Percentiles rank a stretch among this genome's conserved stretches.
These are phyloP conservation scores for Scedosporium apiospermum DNA, from an alignment of 2,329 filamentous ascomycete species.

Conservation along the genomic window DNA sequence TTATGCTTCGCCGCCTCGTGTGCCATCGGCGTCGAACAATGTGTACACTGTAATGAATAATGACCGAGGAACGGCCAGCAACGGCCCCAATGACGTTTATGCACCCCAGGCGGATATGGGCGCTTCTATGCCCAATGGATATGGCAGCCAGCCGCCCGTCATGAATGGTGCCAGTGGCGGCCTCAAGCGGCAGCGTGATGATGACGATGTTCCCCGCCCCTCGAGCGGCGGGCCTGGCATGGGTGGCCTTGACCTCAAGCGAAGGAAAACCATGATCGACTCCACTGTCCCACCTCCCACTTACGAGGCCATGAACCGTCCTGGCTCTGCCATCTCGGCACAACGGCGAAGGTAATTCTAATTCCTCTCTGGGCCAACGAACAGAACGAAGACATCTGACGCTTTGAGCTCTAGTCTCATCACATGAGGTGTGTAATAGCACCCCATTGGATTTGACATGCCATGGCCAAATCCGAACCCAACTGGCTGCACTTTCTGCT, in stretches of 20 bases:
- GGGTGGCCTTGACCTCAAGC: slow-evolving; percentile 54
- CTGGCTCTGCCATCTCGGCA: slow-evolving; percentile 33
- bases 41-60: slow-evolving; percentile 86
- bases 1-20: slow-evolving; percentile 72
- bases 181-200: slow-evolving; percentile 45
- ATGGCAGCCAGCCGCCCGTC: slow-evolving; percentile 51
- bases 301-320: slow-evolving; percentile 40
- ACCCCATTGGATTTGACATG: not conserved
- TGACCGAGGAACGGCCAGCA: slow-evolving; percentile 53
- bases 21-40: slow-evolving; percentile 61
- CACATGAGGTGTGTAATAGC: not conserved
- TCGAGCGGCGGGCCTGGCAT: slow-evolving; percentile 36
- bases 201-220: slow-evolving; percentile 50
- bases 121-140: slow-evolving; percentile 52
- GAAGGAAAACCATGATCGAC: slow-evolving; percentile 68
- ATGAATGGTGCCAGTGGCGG: slow-evolving; percentile 51
- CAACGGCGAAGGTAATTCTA: slow-evolving; percentile 26
- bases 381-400: slow-evolving; percentile 6
- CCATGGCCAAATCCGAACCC: slow-evolving; percentile 2
- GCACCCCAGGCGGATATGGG: slow-evolving; percentile 28
- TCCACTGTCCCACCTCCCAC: slow-evolving; percentile 38
- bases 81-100: slow-evolving; percentile 62
- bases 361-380: slow-evolving; percentile 1
- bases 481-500: not conserved
- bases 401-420: slow-evolving; percentile 8